These are phyloP conservation scores for Albophoma yamanashiensis DNA, from an alignment of 2,329 filamentous ascomycete genomes.

Conservation along the genomic window DNA sequence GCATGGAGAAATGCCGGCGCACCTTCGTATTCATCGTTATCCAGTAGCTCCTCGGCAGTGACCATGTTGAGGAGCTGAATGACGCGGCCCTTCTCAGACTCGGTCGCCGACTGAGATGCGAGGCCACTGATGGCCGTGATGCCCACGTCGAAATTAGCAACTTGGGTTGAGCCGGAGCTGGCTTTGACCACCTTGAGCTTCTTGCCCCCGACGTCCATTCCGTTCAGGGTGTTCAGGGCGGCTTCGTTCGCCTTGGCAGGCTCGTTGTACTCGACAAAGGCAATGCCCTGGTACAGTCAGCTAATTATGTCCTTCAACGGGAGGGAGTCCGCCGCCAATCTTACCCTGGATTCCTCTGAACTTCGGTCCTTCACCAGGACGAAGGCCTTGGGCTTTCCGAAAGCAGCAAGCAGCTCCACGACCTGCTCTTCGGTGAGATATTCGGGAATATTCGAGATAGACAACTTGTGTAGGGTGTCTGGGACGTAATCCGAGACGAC, in stretches of 20 bases:
- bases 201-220: conserved; percentile 84
- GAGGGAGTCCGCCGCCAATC: conserved; percentile 13
- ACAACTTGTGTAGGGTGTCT: conserved; percentile 92
- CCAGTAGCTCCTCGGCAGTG: conserved; percentile 85
- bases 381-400: conserved; percentile 89
- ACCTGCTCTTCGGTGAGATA: conserved; percentile 90
- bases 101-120: conserved; percentile 73
- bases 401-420: conserved; percentile 77
- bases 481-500: conserved; percentile 72
- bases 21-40: conserved; percentile 94
- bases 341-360: conserved; percentile 78
- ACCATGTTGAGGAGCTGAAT: conserved; percentile 98
- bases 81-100: conserved; percentile 72
- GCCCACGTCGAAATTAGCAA: conserved; percentile 83
- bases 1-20: conserved; percentile 15
- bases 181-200: conserved; percentile 79
- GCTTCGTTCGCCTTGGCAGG: conserved; percentile 60
- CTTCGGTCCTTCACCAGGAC: conserved; percentile 76
- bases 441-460: conserved; percentile 76
- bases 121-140: conserved; percentile 98
- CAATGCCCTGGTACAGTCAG: conserved; percentile 57
- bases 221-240: conserved; percentile 82
- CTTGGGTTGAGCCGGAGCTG: conserved; percentile 89
- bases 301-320: not conserved
- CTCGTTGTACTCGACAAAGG: conserved; percentile 91